Evolutionary conservation across 768 basidiomycete genomes (phyloP).

Genomic region (Nidula microcarpa): DNA sequence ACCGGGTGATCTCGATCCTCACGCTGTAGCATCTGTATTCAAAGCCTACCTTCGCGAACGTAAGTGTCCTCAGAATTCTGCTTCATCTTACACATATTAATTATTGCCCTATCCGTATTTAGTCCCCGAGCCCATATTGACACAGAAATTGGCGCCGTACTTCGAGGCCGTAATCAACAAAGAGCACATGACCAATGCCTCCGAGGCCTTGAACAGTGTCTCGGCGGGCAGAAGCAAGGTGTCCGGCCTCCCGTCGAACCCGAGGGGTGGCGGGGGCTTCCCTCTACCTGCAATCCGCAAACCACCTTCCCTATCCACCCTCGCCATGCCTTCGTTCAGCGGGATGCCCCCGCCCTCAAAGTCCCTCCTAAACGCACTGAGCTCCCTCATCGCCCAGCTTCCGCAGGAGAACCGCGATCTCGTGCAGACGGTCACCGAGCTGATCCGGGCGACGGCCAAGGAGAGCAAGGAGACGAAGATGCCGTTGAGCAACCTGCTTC

Average conservation of each 20-base stretch:
- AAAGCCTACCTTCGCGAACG: constrained; percentile 91
- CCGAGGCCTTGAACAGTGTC: constrained; percentile 7
- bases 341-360: constrained; percentile 61
- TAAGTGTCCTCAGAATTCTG: constrained; percentile 38
- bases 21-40: constrained; percentile 90
- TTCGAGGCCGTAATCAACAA: constrained; percentile 77
- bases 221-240: constrained; percentile 9
- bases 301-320: constrained; percentile 76
- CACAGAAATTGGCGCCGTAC: constrained; percentile 60
- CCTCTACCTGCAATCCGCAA: constrained; percentile 49
- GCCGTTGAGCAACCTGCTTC: constrained; percentile 84
- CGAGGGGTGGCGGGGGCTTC: constrained; percentile 18
- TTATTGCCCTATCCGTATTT: background rate
- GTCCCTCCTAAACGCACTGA: constrained; percentile 52
- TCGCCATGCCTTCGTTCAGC: constrained; percentile 68
- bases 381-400: constrained; percentile 60
- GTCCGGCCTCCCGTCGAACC: constrained; percentile 32
- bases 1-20: constrained; percentile 89
- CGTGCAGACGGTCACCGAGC: constrained; percentile 75
- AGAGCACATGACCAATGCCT: constrained; percentile 40
- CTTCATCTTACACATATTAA: background rate
- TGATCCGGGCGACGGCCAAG: constrained; percentile 73
- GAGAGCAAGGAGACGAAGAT: constrained; percentile 79
- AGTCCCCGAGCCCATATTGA: constrained; percentile 90
- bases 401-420: constrained; percentile 83